Base-by-base conservation (phyloP, 768 basidiomycete genomes). In the Strobilomyces echinocephalus region DNA sequence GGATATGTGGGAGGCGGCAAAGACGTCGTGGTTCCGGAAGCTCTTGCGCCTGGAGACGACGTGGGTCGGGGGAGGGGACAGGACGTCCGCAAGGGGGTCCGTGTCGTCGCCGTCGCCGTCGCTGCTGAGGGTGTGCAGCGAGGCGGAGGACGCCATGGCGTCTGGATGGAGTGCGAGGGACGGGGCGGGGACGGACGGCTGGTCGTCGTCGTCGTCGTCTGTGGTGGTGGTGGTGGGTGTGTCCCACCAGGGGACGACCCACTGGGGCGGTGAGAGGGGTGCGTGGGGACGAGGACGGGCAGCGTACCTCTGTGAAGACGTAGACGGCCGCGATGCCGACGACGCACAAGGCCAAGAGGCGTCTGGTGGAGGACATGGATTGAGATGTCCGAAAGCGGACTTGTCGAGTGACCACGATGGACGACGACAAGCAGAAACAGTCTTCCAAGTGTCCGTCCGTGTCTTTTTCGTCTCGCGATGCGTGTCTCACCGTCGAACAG, bases 401-500 rank as follows among this genome's bases (percentile, higher is more conserved):
- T 4, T 28, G 28, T 8, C 8, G 8, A 28, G 8, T 28, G 30
- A 30, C 30, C 30, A 30, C 30, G 30, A 30, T 30, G 30, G 30
- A 30, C 4, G 30, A 30, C 30, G 7, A 30, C 53, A 69, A 60
- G 39, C 60, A 57, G 47, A 73, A 70, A 56, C 50, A 63, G 3
- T 52, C 69, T 5, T 57, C 72, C 42, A 73, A 73, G 61, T 60
- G 72, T 72, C 31, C 33, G 47, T 60, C 35, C 24, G 24, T 24
- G 24, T 6, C 2, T 34, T 46, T 50, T 58, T 55, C 49, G 30
- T 33, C 26, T 2, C 9, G 2, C 34, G 15, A n/a, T 34, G 1
- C 30, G 35, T 0, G 33, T 42, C 53, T 55, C 1, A 52, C 55
- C 0, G 7, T 46, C 67, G 30, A 1, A 30, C 30, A 87, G 87